Percentiles rank a stretch among this genome's conserved stretches.
Evolutionary conservation across 768 basidiomycete genomes (phyloP).

Genomic region (Dacryopinax spathularia): DNA sequence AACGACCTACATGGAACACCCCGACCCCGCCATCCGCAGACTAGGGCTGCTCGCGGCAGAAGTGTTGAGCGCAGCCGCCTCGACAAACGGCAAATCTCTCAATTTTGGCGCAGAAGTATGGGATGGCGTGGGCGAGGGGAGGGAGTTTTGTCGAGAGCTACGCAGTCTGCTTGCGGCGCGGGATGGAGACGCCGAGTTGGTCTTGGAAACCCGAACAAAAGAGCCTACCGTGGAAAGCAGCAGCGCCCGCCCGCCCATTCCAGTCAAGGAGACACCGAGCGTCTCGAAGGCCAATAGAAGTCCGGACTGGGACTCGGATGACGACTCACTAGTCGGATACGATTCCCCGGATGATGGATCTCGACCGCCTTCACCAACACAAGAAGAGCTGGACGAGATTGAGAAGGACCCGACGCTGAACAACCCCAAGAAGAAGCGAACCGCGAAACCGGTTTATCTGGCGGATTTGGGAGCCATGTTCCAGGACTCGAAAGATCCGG

Average conservation of each 20-base stretch:
- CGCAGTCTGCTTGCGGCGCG: conserved; percentile 25
- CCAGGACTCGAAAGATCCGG: conserved; percentile 54
- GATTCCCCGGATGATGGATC: conserved; percentile 46
- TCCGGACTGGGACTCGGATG: conserved; percentile 69
- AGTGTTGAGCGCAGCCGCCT: conserved; percentile 37
- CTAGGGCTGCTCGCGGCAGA: conserved; percentile 93
- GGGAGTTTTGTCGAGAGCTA: conserved; percentile 48
- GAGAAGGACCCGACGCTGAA: conserved; percentile 73
- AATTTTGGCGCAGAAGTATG: conserved; percentile 57
- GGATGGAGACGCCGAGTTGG: conserved; percentile 11
- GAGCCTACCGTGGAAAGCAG: conserved; percentile 2
- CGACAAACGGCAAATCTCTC: conserved; percentile 46
- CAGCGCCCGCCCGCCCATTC: too few relatives aligned
- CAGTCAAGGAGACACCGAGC: too few relatives aligned
- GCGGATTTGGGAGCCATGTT: conserved; percentile 68
- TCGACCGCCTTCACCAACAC: conserved; percentile 67
- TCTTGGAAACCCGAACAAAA: conserved; percentile 8
- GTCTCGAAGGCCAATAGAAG: too few relatives aligned
- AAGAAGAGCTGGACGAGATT: conserved; percentile 65
- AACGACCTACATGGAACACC: conserved; percentile 60
- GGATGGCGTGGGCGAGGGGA: conserved; percentile 60
- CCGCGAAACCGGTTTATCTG: conserved; percentile 77
- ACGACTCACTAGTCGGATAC: conserved; percentile 70
- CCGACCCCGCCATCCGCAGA: conserved; percentile 58
- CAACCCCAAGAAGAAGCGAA: conserved; percentile 48